A percentile compares a stretch with the other conserved stretches of the same genome.
phyloP scores from a whole-genome alignment of 192 early-diverging fungal genomes.

The Allomyces macrogynus region DNA sequence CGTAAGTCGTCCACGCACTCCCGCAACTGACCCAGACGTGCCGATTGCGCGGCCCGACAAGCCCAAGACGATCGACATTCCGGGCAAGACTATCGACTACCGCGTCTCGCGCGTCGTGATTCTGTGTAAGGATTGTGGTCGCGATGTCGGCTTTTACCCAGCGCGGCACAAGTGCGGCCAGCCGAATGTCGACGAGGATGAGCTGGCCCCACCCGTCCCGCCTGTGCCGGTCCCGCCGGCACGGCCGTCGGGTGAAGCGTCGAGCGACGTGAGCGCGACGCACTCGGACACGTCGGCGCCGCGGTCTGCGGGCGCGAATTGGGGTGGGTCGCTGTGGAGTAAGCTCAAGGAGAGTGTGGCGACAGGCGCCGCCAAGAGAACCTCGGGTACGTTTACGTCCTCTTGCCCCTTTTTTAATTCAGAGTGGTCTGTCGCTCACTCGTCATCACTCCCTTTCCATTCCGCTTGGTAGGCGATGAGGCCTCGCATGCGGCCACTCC shows the following conservation, averaged over 20 bases:
- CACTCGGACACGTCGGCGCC: too few species aligned
- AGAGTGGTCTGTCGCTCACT: too few species aligned
- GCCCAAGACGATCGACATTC: not conserved
- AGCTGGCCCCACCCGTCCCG: not conserved
- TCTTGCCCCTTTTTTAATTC: not conserved
- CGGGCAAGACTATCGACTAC: constrained; percentile 19
- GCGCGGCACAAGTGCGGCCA: constrained; percentile 23
- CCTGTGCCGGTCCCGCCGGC: not conserved
- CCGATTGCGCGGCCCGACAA: not conserved
- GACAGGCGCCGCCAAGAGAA: not conserved
- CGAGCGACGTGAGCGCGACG: too few species aligned
- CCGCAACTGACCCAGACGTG: not conserved
- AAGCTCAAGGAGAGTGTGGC: not conserved
- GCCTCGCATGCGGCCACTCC: too few species aligned
- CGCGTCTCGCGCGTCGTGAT: constrained; percentile 30
- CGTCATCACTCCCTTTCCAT: too few species aligned
- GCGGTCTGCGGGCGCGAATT: not conserved
- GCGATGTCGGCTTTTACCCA: constrained; percentile 40
- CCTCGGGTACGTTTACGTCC: not conserved
- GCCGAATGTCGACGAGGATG: not conserved
- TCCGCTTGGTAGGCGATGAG: too few species aligned
- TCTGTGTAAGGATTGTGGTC: constrained; percentile 36
- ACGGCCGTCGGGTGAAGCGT: too few species aligned
- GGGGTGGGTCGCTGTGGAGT: not conserved
- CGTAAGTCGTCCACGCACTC: too few species aligned